phyloP scores from a whole-genome alignment of 352 stramenopile genomes.

The Thraustochytrium sp. region DNA sequence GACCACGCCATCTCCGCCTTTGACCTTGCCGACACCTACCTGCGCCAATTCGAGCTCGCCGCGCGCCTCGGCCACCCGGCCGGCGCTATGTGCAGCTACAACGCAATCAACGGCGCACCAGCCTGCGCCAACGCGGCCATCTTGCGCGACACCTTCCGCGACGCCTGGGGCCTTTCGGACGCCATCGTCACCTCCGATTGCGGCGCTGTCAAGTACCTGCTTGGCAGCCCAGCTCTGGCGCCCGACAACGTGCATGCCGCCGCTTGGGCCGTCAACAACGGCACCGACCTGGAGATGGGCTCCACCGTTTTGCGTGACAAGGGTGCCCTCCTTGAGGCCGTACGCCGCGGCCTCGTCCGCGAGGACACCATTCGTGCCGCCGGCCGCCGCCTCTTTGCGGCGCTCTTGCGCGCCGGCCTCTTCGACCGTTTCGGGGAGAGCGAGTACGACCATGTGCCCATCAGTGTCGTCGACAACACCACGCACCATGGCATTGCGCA shows the following conservation, averaged over 20 bases:
- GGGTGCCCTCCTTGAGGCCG: not conserved
- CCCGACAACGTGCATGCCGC: not conserved
- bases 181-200: constrained; percentile 44
- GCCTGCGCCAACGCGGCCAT: constrained; percentile 32
- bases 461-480: not conserved
- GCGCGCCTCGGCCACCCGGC: not conserved
- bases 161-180: constrained; percentile 15
- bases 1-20: not conserved
- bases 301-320: not conserved
- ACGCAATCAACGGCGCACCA: constrained; percentile 44
- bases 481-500: not conserved
- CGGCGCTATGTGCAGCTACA: constrained; percentile 49
- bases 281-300: constrained; percentile 44
- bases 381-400: not conserved
- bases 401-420: constrained; percentile 32
- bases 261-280: constrained; percentile 11
- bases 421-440: constrained; percentile 34
- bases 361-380: not conserved
- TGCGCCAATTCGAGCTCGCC: not conserved
- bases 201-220: constrained; percentile 40
- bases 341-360: not conserved
- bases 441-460: not conserved
- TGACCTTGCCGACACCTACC: constrained; percentile 42
- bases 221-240: not conserved
- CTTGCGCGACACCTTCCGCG: constrained; percentile 14